These are phyloP conservation scores for Angomonas deanei DNA, from an alignment of 208 protist species.

Conservation along the genomic window DNA sequence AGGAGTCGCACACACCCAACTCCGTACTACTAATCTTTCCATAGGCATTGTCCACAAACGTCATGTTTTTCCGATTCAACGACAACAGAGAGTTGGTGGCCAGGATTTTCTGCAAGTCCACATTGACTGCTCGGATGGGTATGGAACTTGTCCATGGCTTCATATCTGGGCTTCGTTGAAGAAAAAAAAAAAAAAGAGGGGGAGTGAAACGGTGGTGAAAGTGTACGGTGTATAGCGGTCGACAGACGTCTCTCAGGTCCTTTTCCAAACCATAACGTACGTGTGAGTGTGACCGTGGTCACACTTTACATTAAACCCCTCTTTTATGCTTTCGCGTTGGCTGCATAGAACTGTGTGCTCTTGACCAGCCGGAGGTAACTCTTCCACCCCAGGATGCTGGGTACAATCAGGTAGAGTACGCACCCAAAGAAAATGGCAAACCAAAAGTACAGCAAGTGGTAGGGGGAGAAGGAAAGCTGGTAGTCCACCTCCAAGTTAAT, in stretches of 20 bases:
- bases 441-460: slow-evolving; percentile 66
- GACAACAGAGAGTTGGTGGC: neutral
- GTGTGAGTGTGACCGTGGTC: neutral
- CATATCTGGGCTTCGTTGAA: neutral
- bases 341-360: no score
- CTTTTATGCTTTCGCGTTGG: no score
- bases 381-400: slow-evolving; percentile 37
- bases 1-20: slow-evolving; percentile 22
- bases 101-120: neutral
- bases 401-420: slow-evolving; percentile 48
- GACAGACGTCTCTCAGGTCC: no score
- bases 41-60: slow-evolving; percentile 13
- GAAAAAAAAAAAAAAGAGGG: slow-evolving; percentile 6
- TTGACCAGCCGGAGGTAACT: slow-evolving; percentile 48
- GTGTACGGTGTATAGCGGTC: no score
- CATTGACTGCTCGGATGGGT: no score
- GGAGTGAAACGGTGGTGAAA: no score
- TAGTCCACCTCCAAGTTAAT: slow-evolving; percentile 64
- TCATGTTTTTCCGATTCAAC: neutral
- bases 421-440: slow-evolving; percentile 60
- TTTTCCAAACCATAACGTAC: no score
- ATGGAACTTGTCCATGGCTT: no score
- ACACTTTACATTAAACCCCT: no score
- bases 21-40: slow-evolving; percentile 32
- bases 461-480: slow-evolving; percentile 33